These are phyloP conservation scores for Coix lacrymajobi DNA, from an alignment of 176 grass and related monocot species.

Conservation along the genomic window DNA sequence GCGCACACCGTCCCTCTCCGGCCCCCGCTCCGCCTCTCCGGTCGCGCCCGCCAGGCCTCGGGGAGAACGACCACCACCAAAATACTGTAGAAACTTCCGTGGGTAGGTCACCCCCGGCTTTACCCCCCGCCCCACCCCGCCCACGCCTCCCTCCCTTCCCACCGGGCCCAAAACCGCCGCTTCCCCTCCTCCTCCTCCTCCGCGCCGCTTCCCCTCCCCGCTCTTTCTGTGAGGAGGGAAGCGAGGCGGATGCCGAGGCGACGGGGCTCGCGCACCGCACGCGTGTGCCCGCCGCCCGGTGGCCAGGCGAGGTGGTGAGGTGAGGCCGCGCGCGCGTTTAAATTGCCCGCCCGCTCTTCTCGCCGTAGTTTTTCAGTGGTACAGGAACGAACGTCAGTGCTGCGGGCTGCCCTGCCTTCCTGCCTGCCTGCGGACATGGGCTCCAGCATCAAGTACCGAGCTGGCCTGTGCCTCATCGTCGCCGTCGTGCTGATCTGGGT, in stretches of 20 bases:
- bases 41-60: not conserved
- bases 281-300: slow-evolving; percentile 6
- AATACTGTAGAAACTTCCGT: slow-evolving; percentile 39
- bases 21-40: not conserved
- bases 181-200: not conserved
- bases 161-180: not conserved
- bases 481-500: slow-evolving; percentile 97
- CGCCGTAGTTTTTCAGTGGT: not conserved
- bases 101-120: slow-evolving; percentile 28
- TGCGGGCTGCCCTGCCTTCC: too few relatives aligned
- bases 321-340: slow-evolving; percentile 24
- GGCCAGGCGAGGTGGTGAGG: not conserved
- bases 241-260: slow-evolving; percentile 19
- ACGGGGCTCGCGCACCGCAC: slow-evolving; percentile 30
- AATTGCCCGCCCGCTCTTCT: slow-evolving; percentile 18
- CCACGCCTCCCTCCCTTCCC: not conserved
- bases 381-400: not conserved
- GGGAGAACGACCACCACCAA: not conserved
- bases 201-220: not conserved
- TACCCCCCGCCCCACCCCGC: slow-evolving; percentile 10
- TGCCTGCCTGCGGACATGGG: slow-evolving; percentile 18
- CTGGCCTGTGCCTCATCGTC: slow-evolving; percentile 63
- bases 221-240: slow-evolving; percentile 53
- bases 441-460: slow-evolving; percentile 56
- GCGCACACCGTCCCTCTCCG: not conserved